Evolutionary conservation across 495 filamentous ascomycete species (phyloP).

Genomic region (Bacidia gigantensis): DNA sequence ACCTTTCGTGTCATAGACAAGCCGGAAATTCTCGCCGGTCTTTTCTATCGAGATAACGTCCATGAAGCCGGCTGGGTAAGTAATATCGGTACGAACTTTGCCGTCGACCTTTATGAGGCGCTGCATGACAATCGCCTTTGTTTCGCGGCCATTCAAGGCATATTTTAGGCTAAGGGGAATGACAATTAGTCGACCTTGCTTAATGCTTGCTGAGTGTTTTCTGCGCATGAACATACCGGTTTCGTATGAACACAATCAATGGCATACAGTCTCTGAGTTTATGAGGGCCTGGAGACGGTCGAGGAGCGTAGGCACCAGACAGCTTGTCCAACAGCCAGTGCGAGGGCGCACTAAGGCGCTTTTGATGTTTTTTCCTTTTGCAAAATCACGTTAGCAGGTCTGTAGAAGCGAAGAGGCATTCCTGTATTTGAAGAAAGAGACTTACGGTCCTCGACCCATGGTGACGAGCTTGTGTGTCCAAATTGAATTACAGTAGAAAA

Average conservation of each 20-base stretch:
- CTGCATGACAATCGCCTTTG: constrained; percentile 97
- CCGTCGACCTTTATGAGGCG: constrained; percentile 98
- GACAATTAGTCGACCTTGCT: not conserved
- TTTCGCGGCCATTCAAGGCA: constrained; percentile 95
- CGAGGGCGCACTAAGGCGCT: constrained; percentile 95
- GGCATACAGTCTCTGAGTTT: constrained; percentile 98
- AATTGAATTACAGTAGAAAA: not conserved
- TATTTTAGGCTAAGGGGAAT: constrained; percentile 68
- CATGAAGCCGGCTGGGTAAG: constrained; percentile 98
- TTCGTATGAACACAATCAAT: constrained; percentile 96
- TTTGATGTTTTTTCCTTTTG: constrained; percentile 94
- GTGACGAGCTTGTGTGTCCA: constrained; percentile 19
- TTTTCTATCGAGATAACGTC: constrained; percentile 98
- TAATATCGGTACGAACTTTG: constrained; percentile 97
- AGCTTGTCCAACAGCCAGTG: constrained; percentile 99
- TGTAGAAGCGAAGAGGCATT: not conserved
- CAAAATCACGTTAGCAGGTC: constrained; percentile 12
- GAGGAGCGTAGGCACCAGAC: constrained; percentile 92
- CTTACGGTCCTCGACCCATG: constrained; percentile 60
- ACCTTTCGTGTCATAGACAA: constrained; percentile 99
- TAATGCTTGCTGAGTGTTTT: not conserved
- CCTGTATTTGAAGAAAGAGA: constrained; percentile 15
- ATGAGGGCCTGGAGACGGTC: constrained; percentile 92
- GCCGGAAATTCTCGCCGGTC: constrained; percentile 99
- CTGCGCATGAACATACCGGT: constrained; percentile 39